These are phyloP conservation scores for Colletotrichum sp. DNA, from an alignment of 2,329 filamentous ascomycete species.

Conservation along the genomic window DNA sequence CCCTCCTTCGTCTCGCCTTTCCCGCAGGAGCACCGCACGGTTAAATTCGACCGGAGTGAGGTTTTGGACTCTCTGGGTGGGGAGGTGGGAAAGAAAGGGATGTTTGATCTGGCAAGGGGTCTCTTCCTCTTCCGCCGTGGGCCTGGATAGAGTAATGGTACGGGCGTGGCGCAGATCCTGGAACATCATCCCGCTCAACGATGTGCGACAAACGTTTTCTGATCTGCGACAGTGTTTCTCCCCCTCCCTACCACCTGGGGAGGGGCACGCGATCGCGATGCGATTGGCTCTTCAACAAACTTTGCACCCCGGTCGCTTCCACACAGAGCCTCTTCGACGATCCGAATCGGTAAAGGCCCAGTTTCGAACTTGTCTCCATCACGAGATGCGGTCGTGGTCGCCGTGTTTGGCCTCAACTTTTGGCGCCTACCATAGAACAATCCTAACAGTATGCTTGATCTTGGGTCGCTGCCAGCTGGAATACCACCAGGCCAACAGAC, in stretches of 20 bases:
- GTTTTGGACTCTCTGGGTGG: background rate
- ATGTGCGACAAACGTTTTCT: conserved; percentile 15
- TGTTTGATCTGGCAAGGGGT: background rate
- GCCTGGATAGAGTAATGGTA: background rate
- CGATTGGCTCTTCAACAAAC: conserved; percentile 9
- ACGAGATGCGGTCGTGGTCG: background rate
- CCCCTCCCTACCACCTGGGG: background rate
- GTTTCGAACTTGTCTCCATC: conserved; percentile 19
- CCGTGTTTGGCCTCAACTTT: conserved; percentile 21
- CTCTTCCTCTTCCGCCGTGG: background rate
- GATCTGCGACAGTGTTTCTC: conserved; percentile 17
- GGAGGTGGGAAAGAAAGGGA: background rate
- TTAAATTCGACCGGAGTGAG: background rate
- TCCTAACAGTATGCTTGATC: conserved; percentile 8
- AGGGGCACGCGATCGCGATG: background rate
- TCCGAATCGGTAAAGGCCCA: background rate
- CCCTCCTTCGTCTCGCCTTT: background rate
- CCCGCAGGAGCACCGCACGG: background rate
- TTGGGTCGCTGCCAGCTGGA: background rate
- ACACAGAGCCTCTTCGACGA: conserved; percentile 9
- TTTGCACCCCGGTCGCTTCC: background rate
- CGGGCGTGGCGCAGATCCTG: conserved; percentile 17
- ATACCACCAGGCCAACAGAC: background rate
- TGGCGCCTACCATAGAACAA: background rate
- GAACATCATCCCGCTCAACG: conserved; percentile 5